These are phyloP conservation scores for Coemansia sp. DNA, from an alignment of 192 early-diverging fungal species.

Conservation along the genomic window DNA sequence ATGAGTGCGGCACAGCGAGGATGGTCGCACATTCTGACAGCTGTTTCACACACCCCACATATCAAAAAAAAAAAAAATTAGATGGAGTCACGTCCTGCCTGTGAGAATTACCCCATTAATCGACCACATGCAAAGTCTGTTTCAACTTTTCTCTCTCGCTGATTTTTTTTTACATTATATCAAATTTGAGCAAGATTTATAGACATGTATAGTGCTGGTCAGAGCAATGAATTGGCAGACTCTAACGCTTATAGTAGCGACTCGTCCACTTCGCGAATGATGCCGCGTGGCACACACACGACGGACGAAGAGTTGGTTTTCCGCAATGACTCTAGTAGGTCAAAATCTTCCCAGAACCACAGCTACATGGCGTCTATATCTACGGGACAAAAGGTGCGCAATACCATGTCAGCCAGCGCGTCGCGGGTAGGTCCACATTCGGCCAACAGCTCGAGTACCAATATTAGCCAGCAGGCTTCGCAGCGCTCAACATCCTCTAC, in stretches of 20 bases:
- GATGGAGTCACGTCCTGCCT: background rate
- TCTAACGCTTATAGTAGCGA: slow-evolving; percentile 22
- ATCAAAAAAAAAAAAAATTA: background rate
- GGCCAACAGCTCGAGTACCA: slow-evolving; percentile 37
- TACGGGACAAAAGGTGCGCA: slow-evolving; percentile 44
- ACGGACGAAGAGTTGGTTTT: slow-evolving; percentile 51
- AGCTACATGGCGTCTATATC: slow-evolving; percentile 50
- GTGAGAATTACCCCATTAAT: background rate
- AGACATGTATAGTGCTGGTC: slow-evolving; percentile 20
- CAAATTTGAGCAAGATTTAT: background rate
- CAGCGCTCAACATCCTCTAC: slow-evolving; percentile 22
- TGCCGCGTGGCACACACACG: slow-evolving; percentile 43
- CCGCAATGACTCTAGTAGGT: slow-evolving; percentile 40
- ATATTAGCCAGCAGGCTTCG: slow-evolving; percentile 31
- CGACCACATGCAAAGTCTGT: background rate
- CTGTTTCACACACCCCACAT: background rate
- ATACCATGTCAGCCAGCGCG: slow-evolving; percentile 20
- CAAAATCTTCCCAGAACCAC: slow-evolving; percentile 50
- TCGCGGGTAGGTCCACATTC: slow-evolving; percentile 20
- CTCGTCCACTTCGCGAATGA: slow-evolving; percentile 33
- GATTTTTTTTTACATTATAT: background rate
- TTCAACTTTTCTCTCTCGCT: background rate
- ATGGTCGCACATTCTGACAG: slow-evolving; percentile 55
- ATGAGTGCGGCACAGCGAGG: slow-evolving; percentile 44
- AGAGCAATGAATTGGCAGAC: slow-evolving; percentile 41